A percentile compares a stretch with the other conserved stretches of the same genome.
These are phyloP conservation scores for Marasmius tenuissimus DNA, from an alignment of 1,284 basidiomycete species.

Conservation along the genomic window DNA sequence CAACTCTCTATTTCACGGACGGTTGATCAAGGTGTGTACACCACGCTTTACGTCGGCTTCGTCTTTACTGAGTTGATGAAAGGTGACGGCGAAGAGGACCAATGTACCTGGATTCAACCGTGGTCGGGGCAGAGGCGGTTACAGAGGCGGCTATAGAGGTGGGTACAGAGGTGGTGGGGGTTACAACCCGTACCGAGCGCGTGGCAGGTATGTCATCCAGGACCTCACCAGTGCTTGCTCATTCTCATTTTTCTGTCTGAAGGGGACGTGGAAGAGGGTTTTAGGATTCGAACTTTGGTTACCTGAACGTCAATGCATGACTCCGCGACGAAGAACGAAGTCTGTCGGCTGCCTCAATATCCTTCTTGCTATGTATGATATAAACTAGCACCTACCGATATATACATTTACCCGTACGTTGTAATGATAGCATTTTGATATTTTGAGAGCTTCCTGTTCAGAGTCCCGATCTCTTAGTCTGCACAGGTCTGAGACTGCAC, in stretches of 20 bases:
- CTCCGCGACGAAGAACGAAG: background rate
- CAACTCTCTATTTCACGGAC: slow-evolving; percentile 92
- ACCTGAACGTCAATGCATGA: background rate
- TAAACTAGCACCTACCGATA: slow-evolving; percentile 9
- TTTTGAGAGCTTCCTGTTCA: too few relatives aligned
- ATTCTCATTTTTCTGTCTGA: slow-evolving; percentile 10
- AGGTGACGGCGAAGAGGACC: slow-evolving; percentile 93
- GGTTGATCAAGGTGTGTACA: slow-evolving; percentile 80
- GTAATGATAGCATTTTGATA: slow-evolving; percentile 5
- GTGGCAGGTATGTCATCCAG: slow-evolving; percentile 66
- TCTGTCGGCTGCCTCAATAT: background rate
- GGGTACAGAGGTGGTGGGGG: slow-evolving; percentile 74
- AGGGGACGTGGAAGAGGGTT: slow-evolving; percentile 75
- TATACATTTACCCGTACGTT: slow-evolving; percentile 4
- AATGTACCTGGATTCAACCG: slow-evolving; percentile 90
- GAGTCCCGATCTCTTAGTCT: too few relatives aligned
- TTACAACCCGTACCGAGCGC: slow-evolving; percentile 75
- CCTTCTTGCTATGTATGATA: slow-evolving; percentile 27
- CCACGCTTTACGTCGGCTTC: background rate
- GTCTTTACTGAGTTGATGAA: background rate
- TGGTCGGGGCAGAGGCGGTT: slow-evolving; percentile 73
- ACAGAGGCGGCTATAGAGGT: slow-evolving; percentile 65
- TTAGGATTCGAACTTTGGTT: slow-evolving; percentile 29
- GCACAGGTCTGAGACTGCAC: slow-evolving; percentile 1
- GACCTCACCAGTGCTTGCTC: slow-evolving; percentile 8